phyloP scores from a whole-genome alignment of 1,284 basidiomycete genomes.

The Irpex sp. region DNA sequence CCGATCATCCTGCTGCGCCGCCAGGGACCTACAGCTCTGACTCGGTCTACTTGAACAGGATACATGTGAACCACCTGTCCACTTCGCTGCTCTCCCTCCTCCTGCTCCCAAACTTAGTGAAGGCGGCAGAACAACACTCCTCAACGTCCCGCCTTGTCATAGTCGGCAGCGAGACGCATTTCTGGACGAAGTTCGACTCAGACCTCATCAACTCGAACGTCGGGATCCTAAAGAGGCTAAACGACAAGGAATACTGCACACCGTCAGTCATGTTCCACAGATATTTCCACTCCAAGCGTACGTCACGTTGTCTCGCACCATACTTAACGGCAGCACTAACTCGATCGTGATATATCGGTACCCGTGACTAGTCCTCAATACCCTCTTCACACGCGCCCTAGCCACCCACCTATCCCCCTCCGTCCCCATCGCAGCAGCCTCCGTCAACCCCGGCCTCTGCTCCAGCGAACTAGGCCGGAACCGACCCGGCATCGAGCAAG shows the following conservation, averaged over 20 bases:
- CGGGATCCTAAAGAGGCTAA: conserved; percentile 28
- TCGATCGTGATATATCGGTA: too few species aligned
- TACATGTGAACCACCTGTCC: conserved; percentile 30
- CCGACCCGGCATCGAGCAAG: too few species aligned
- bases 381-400: background rate
- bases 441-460: conserved; percentile 1
- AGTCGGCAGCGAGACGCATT: conserved; percentile 26
- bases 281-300: background rate
- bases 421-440: background rate
- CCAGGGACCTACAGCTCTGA: background rate
- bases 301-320: background rate
- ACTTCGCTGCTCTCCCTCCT: conserved; percentile 23
- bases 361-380: background rate
- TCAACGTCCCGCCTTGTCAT: conserved; percentile 21
- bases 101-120: conserved; percentile 23
- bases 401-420: background rate
- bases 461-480: background rate
- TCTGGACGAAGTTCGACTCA: conserved; percentile 17
- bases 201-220: conserved; percentile 17
- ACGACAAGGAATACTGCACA: conserved; percentile 26
- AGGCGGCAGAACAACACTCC: conserved; percentile 11
- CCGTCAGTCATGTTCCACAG: conserved; percentile 1
- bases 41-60: conserved; percentile 8
- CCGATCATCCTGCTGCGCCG: background rate
- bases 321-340: too few species aligned